Evolutionary conservation across 2,329 filamentous ascomycete genomes (phyloP), one percentile per base, ranked within the genome.

Genomic region (Apiospora hydei): DNA sequence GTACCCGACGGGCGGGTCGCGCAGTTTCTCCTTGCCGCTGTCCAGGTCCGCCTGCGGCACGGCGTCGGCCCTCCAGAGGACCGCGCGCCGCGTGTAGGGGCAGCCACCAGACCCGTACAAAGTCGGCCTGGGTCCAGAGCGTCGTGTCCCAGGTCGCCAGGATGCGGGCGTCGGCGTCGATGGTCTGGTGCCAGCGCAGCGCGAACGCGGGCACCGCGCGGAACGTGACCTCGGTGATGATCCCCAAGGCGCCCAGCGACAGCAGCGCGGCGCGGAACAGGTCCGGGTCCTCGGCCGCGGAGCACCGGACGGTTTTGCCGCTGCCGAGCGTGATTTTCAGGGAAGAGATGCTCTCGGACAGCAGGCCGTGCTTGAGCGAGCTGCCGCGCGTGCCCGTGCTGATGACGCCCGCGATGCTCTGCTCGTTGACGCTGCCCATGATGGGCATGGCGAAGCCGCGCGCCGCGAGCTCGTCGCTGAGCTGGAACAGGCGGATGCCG

Each of bases 21-120:
- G 84, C 53, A 88, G 83, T 0, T 90, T 85, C 71, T 92, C 89
- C 10, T 14, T n/a, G n/a, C 66, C 66, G 66, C 41, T 30, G 41
- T 68, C 66, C 8, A 68, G 66, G 66, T 68, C 66, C 3, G 41
- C 14, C 43, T 46, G 66, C 1, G 89, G 85, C 0, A 93, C 94
- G 81, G 93, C 93, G 68, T 94, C 88, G 24, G 95, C 96, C 53
- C 90, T 89, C 96, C 96, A 99, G 66, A 97, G 89, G 67, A 98
- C 93, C 0, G 94, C 94, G 67, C 94, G 90, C 71, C 94, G 90
- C 80, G 93, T 94, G 83, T 98, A 98, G 0, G 0, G 96, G 96
- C 80, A 98, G 91, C 96, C 96, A 99, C 96, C 96, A 99, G 41
- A 98, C 94, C 43, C 96, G 89, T 38, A 97, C 94, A 79, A 96